A percentile compares a stretch with the other conserved stretches of the same genome.
phyloP scores from a whole-genome alignment of 1,284 basidiomycete species.

The Salmacisia buchloeana region DNA sequence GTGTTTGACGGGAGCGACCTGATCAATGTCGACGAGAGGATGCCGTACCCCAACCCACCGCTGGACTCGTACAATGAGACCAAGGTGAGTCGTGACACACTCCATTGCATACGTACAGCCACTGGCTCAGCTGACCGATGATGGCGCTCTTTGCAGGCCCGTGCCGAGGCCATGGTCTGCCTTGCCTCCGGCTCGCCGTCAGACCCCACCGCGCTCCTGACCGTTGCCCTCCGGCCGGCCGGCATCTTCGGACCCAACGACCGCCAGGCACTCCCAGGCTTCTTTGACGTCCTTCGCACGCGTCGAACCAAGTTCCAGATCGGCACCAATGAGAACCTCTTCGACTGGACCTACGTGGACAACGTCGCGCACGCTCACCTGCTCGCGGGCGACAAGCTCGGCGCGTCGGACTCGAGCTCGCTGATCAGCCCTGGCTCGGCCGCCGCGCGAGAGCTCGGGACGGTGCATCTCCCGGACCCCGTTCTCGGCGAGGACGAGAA shows the following conservation, averaged over 20 bases:
- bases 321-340: conserved; percentile 85
- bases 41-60: conserved; percentile 67
- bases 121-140: not conserved
- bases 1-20: conserved; percentile 79
- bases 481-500: conserved; percentile 28
- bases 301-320: conserved; percentile 87
- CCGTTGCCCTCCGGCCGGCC: conserved; percentile 85
- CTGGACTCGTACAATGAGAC: conserved; percentile 93
- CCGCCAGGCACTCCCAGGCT: conserved; percentile 74
- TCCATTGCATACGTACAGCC: not conserved
- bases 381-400: conserved; percentile 79
- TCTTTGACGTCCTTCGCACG: conserved; percentile 71
- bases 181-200: conserved; percentile 58
- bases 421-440: conserved; percentile 16
- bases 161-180: conserved; percentile 72
- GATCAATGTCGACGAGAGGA: conserved; percentile 81
- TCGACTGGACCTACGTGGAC: conserved; percentile 95
- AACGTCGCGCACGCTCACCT: conserved; percentile 94
- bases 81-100: conserved; percentile 57
- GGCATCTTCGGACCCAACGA: conserved; percentile 97
- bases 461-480: conserved; percentile 32
- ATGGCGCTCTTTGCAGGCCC: conserved; percentile 54
- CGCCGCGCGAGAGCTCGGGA: conserved; percentile 44
- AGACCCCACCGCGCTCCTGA: conserved; percentile 63
- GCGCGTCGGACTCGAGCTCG: conserved; percentile 50